Conservation (phyloP, 345 rosid genomes). For the Arabidopsis arenosa region DNA sequence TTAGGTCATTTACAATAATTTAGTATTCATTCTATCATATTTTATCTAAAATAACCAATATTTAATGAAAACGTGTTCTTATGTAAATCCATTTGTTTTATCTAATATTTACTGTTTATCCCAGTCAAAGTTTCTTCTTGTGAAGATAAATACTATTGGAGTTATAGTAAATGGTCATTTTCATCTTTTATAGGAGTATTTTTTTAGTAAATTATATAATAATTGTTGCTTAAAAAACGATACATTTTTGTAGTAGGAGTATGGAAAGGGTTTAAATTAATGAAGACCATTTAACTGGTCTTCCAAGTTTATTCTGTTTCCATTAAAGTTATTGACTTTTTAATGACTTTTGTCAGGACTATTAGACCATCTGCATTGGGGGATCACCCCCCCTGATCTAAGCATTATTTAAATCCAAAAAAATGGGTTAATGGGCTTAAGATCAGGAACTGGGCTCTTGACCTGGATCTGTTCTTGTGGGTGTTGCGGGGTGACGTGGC, state of each 20-base stretch:
- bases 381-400: too few species aligned
- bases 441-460: too few species aligned
- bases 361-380: too few species aligned
- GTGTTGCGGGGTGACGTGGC: too few species aligned
- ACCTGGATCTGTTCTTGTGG: too few species aligned
- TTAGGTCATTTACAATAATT: not conserved
- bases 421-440: too few species aligned
- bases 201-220: constrained; percentile 11
- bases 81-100: not conserved
- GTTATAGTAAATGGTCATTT: not conserved
- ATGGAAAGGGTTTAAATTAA: constrained; percentile 13
- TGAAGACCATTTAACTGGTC: not conserved
- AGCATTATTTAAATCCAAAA: too few species aligned
- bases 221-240: not conserved
- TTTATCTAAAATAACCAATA: not conserved
- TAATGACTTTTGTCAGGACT: not conserved
- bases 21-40: not conserved
- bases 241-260: not conserved
- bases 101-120: not conserved
- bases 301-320: not conserved
- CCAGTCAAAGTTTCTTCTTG: constrained; percentile 4
- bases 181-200: too few species aligned
- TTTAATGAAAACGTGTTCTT: not conserved
- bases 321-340: constrained; percentile 4
- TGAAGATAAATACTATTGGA: not conserved